Percentiles rank a stretch among this genome's conserved stretches.
These are phyloP conservation scores for Penicillium occitanis DNA, from an alignment of 2,329 filamentous ascomycete genomes.

Conservation along the genomic window DNA sequence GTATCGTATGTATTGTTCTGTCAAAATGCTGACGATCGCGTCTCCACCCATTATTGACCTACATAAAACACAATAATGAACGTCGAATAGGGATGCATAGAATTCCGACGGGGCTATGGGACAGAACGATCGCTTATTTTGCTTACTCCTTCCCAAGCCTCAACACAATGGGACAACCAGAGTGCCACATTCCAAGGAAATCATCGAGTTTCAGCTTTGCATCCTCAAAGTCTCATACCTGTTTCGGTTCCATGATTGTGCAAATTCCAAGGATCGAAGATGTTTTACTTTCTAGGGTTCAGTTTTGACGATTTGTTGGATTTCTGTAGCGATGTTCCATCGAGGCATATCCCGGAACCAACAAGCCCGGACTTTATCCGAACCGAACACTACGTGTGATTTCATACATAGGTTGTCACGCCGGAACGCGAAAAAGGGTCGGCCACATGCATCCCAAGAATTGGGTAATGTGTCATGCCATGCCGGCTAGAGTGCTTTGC, in stretches of 20 bases:
- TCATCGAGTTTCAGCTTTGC: neutral
- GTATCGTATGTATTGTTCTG: neutral
- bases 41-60: neutral
- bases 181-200: slow-evolving; percentile 2
- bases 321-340: neutral
- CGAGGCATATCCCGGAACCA: neutral
- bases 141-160: neutral
- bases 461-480: neutral
- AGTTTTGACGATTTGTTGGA: neutral
- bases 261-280: neutral
- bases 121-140: neutral
- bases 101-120: neutral
- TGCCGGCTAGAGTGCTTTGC: neutral
- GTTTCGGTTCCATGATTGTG: neutral
- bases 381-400: neutral
- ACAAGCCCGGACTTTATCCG: neutral
- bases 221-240: neutral
- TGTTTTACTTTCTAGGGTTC: neutral
- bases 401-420: neutral
- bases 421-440: neutral
- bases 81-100: neutral
- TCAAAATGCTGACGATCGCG: neutral
- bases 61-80: neutral
- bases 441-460: slow-evolving; percentile 6
- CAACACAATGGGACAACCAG: neutral